Conservation (phyloP, 2,329 filamentous ascomycete species). For the Zarea fungicola region DNA sequence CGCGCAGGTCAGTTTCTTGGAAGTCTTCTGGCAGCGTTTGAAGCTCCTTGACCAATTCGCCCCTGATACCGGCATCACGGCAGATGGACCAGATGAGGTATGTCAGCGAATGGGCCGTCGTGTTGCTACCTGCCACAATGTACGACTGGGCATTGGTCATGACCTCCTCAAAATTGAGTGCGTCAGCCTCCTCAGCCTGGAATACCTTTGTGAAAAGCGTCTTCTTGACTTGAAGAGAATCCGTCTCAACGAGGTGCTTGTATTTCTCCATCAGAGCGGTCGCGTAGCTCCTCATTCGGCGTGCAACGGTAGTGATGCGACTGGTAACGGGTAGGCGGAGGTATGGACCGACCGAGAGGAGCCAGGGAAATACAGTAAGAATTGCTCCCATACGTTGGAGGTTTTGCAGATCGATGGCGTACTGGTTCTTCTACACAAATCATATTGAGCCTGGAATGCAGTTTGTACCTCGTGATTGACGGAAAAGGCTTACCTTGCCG, state of each 20-base stretch:
- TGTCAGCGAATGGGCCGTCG: constrained; percentile 41
- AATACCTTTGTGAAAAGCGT: not conserved
- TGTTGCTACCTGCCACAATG: constrained; percentile 44
- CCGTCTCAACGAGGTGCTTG: constrained; percentile 17
- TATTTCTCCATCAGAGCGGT: constrained; percentile 24
- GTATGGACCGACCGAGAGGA: constrained; percentile 20
- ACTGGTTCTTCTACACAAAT: not conserved
- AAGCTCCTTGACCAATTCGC: constrained; percentile 22
- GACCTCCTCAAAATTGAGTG: constrained; percentile 9
- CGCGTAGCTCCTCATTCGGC: constrained; percentile 18
- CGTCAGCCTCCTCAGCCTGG: constrained; percentile 15
- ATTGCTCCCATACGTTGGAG: constrained; percentile 19
- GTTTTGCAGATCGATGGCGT: not conserved
- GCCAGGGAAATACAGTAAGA: constrained; percentile 23
- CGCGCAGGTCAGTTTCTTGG: constrained; percentile 27
- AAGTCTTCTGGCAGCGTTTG: constrained; percentile 18
- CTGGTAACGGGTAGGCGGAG: too few species aligned
- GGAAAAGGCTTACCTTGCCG: not conserved
- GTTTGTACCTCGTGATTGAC: not conserved
- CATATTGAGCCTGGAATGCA: too few species aligned
- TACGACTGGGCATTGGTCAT: constrained; percentile 18
- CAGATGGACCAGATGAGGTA: constrained; percentile 36
- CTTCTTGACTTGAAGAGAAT: constrained; percentile 17
- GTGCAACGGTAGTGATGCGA: too few species aligned
- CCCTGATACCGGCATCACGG: constrained; percentile 18